Conservation (phyloP, 2,329 filamentous ascomycete species). For the Colletotrichum cuscutae region DNA sequence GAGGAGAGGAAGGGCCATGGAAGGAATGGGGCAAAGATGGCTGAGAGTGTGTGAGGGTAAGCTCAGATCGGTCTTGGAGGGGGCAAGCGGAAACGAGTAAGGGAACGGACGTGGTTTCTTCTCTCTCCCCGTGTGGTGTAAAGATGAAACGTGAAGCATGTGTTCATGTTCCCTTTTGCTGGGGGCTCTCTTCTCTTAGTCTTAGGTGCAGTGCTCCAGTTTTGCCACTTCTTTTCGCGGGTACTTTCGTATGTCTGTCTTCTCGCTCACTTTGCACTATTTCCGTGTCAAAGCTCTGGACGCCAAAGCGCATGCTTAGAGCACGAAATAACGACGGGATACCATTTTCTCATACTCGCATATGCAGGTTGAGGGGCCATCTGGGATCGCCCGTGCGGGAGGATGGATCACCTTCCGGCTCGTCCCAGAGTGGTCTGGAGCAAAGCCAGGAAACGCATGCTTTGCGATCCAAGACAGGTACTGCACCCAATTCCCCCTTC, state of each 20-base stretch:
- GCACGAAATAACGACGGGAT: background rate
- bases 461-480: conserved; percentile 23
- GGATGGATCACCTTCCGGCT: background rate
- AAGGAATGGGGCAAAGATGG: background rate
- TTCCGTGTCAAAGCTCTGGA: background rate
- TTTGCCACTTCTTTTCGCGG: background rate
- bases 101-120: conserved; percentile 35
- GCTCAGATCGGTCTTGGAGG: background rate
- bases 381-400: conserved; percentile 29
- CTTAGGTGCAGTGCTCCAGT: background rate
- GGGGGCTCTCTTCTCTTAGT: background rate
- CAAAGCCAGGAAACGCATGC: conserved; percentile 27
- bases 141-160: conserved; percentile 29
- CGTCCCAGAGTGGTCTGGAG: conserved; percentile 18
- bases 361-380: conserved; percentile 20
- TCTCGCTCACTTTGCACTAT: too few species aligned
- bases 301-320: conserved; percentile 5
- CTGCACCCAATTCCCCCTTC: background rate
- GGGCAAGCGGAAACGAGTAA: conserved; percentile 26
- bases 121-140: conserved; percentile 21
- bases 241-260: background rate
- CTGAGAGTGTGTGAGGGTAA: background rate
- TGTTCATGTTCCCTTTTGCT: background rate
- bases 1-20: background rate
- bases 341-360: conserved; percentile 17